Evolutionary conservation across 441 rosid species (phyloP), one percentile per base, ranked within the genome.

Genomic region (Populus hybrid): DNA sequence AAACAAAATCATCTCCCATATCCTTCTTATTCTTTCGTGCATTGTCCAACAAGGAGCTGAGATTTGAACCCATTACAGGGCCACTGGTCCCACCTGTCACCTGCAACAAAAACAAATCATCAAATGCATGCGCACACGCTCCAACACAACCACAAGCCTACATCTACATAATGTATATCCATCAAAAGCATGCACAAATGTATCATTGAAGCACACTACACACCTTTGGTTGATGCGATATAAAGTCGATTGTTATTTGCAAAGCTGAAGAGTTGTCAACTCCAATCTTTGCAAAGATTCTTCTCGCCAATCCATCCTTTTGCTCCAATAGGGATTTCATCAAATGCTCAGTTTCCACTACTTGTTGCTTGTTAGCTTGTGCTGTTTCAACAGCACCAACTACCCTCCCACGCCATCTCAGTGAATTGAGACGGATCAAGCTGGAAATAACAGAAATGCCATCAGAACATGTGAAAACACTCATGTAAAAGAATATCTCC

Each of bases 251-350:
- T 0, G 91, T 88, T 53, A 91, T 89, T 76, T 95, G 99, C 83
- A 95, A 79, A 73, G 88, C 89, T 0, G 90, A 86, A 33, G 90
- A 81, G 75, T 93, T 92, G 66, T 93, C 97, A 26, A 88, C 79
- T 50, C 93, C 95, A 0, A 88, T 92, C 80, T 95, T 93, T 1
- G 99, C 84, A 77, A 93, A 91, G 38, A 95, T 86, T 76, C 94
- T 88, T 86, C 96, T 73, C 8, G 96, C 98, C 68, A 95, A 79
- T 21, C 99, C 98, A 85, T 95, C 98, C 78, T 88, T 95, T 70
- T 89, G 99, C 91, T 95, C 97, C 81, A 95, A 81, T 20, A 95
- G 91, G 67, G 97, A 90, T 90, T 95, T 93, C 99, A 93, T 92
- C 68, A 95, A 85, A 84, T 95, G 98, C 80, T 95, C 95, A 1